Evolutionary conservation across 208 protist species (phyloP).

Genomic region (Trypanosoma grayi): DNA sequence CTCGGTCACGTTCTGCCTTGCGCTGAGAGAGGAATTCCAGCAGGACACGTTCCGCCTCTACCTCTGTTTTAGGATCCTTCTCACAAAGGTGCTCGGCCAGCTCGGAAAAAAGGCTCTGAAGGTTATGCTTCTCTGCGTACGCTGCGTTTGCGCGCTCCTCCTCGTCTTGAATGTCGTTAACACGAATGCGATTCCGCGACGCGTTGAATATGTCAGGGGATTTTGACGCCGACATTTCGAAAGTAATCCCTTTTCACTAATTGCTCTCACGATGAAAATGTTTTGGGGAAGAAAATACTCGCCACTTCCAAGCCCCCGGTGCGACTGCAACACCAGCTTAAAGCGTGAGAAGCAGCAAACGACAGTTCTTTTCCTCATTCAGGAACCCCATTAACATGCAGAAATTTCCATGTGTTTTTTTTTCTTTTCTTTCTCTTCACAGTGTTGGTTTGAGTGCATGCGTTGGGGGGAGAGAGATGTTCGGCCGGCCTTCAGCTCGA

Average conservation of each 20-base stretch:
- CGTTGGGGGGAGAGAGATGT: no score
- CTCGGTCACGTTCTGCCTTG: constrained; percentile 72
- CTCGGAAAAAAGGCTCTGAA: constrained; percentile 71
- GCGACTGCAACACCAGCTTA: no score
- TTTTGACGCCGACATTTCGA: constrained; percentile 23
- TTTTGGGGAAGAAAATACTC: no score
- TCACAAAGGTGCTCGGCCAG: constrained; percentile 70
- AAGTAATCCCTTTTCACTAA: no score
- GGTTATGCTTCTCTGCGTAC: constrained; percentile 76
- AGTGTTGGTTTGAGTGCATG: no score
- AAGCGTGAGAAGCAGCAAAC: no score
- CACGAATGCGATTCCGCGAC: constrained; percentile 59
- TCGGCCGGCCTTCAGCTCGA: no score
- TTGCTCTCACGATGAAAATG: no score
- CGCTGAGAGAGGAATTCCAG: constrained; percentile 77
- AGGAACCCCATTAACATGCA: no score
- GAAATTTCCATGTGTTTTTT: not conserved
- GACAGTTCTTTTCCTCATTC: not conserved
- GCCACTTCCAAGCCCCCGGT: no score
- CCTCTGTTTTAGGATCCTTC: constrained; percentile 75
- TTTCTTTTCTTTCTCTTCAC: not conserved
- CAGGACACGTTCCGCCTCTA: constrained; percentile 68
- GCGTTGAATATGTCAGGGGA: constrained; percentile 55
- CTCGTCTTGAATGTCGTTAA: constrained; percentile 58
- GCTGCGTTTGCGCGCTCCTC: constrained; percentile 72